Evolutionary conservation across 306 rosid species (phyloP).

Genomic region (Quercus glauca): DNA sequence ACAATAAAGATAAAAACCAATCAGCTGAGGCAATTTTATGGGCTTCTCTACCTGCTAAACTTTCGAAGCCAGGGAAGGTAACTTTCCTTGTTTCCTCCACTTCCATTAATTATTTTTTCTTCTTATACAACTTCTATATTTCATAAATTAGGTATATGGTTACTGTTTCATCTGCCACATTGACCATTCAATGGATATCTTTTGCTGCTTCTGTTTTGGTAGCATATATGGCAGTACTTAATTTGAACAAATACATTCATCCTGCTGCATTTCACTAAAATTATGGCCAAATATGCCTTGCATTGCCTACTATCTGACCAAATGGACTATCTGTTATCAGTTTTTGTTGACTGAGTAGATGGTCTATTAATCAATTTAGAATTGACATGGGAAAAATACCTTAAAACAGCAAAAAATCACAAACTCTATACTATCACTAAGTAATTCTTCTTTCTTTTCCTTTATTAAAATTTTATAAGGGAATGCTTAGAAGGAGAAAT

Average conservation of each 20-base stretch:
- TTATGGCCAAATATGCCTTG: not conserved
- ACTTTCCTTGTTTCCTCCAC: slow-evolving; percentile 7
- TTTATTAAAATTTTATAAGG: slow-evolving; percentile 47
- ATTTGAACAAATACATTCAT: not conserved
- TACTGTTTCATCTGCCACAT: not conserved
- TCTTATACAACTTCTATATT: not conserved
- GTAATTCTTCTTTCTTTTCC: slow-evolving; percentile 9
- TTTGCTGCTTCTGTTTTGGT: not conserved
- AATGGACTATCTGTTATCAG: not conserved
- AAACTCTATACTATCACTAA: not conserved
- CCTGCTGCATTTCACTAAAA: not conserved
- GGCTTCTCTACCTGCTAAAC: slow-evolving; percentile 69
- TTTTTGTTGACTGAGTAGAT: not conserved
- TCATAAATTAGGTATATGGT: not conserved
- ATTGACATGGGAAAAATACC: not conserved
- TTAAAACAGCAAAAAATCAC: not conserved
- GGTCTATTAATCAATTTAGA: not conserved
- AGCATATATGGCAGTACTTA: not conserved
- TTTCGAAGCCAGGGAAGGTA: slow-evolving; percentile 79
- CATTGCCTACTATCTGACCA: not conserved
- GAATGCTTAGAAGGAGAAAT: slow-evolving; percentile 74
- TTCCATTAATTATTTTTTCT: not conserved
- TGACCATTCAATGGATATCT: not conserved
- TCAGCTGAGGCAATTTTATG: slow-evolving; percentile 46
- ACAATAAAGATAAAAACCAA: slow-evolving; percentile 39